A percentile compares a stretch with the other conserved stretches of the same genome.
phyloP scores from a whole-genome alignment of 257 asterid genomes.

The Solanum sejunctum region DNA sequence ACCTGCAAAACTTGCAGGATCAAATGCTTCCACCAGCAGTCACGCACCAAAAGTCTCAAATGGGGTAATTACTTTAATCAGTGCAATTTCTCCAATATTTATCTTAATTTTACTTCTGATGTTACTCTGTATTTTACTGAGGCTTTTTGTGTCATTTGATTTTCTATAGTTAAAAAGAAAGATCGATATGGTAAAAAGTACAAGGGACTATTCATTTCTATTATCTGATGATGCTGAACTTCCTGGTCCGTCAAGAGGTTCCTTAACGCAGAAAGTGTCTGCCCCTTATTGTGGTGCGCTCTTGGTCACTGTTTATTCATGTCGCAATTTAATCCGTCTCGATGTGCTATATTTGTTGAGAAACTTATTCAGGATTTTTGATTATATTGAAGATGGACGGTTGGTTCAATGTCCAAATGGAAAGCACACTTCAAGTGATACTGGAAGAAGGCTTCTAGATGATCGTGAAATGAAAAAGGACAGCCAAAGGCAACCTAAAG shows the following conservation, averaged over 20 bases:
- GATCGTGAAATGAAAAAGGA: conserved; percentile 30
- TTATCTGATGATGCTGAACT: conserved; percentile 68
- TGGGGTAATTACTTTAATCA: conserved; percentile 32
- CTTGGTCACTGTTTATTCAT: conserved; percentile 14
- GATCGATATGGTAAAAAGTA: conserved; percentile 56
- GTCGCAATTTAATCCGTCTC: conserved; percentile 6
- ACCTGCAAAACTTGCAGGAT: conserved; percentile 20
- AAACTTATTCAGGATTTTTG: conserved; percentile 69
- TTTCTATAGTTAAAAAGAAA: conserved; percentile 49
- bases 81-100: not conserved
- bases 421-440: conserved; percentile 20
- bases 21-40: conserved; percentile 27
- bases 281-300: conserved; percentile 59
- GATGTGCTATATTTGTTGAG: conserved; percentile 28
- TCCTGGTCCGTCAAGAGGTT: conserved; percentile 43
- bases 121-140: not conserved
- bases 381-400: conserved; percentile 63
- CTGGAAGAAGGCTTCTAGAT: conserved; percentile 29
- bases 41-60: conserved; percentile 30
- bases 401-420: conserved; percentile 29
- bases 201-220: conserved; percentile 89
- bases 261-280: conserved; percentile 30
- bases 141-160: not conserved
- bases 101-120: not conserved
- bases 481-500: conserved; percentile 31